A percentile compares a stretch with the other conserved stretches of the same genome.
Evolutionary conservation across 2,329 filamentous ascomycete genomes (phyloP).

Genomic region (Coniosporium tulheliwenetii): DNA sequence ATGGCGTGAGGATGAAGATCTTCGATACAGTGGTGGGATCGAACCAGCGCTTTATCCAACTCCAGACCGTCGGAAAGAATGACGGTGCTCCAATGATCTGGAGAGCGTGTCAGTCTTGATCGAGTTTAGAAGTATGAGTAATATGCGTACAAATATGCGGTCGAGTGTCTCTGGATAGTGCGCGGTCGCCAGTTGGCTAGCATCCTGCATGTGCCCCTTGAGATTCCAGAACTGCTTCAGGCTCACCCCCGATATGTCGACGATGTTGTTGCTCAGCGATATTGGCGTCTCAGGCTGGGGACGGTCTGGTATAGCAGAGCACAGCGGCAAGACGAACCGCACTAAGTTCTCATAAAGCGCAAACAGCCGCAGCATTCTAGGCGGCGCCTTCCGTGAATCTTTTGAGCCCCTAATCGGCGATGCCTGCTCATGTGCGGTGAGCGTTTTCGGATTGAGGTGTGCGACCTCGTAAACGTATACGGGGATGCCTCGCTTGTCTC

Average conservation of each 20-base stretch:
- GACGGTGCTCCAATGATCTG: conserved; percentile 74
- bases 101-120: conserved; percentile 4
- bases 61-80: conserved; percentile 89
- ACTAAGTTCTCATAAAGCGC: conserved; percentile 89
- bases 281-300: conserved; percentile 68
- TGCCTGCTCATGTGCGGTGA: conserved; percentile 61
- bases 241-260: conserved; percentile 77
- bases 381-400: conserved; percentile 48
- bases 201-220: conserved; percentile 86
- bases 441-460: conserved; percentile 66
- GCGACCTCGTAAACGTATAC: conserved; percentile 83
- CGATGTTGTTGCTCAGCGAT: conserved; percentile 85
- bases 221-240: conserved; percentile 94
- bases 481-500: conserved; percentile 81
- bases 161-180: conserved; percentile 93
- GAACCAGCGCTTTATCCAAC: conserved; percentile 92
- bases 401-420: conserved; percentile 42
- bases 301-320: conserved; percentile 58
- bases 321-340: conserved; percentile 72
- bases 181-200: conserved; percentile 72
- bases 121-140: neutral
- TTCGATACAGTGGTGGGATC: conserved; percentile 81
- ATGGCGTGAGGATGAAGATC: conserved; percentile 70
- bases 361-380: conserved; percentile 72
- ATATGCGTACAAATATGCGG: conserved; percentile 46